Base-by-base conservation (phyloP, 345 rosid species). In the Psidium friedrichsthalianum region DNA sequence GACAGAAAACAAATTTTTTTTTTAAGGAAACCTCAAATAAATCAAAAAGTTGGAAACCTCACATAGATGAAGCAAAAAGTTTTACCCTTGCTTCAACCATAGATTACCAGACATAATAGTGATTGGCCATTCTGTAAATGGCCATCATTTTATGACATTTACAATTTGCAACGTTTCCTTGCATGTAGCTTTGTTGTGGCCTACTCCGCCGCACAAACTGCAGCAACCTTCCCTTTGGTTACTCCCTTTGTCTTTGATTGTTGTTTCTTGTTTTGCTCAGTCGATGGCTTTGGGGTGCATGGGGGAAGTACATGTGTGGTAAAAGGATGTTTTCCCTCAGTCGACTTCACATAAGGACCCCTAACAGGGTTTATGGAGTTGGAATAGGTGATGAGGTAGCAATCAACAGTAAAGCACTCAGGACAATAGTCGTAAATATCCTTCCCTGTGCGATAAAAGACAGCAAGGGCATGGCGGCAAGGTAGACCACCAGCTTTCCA, bases 401-500 rank as follows among this genome's bases (percentile, higher is more conserved):
- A 87, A 76, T 94, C 94, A 59, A 88, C 95, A 0, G 94, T 89
- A 87, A 90, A 94, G 90, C 91, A 93, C 51, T 83, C 82, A 2
- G 98, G 93, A 88, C 97, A 95, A 85, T 93, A 94, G 84, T 95
- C 96, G 86, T 95, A 95, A 2, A 87, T 83, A 74, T 84, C 89
- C 82, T 90, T 88, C 7, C 89, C 89, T 36, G 91, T 90, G 89
- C 90, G 87, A 89, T 90, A 94, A 54, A 94, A 89, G 74, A 95
- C 98, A 32, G 98, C 98, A 82, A 96, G 90, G 16, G 94, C 98
- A 85, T 96, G 99, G 89, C 91, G 85, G 86, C 98, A 96, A 85
- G 99, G 98, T 24, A 95, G 88, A 36, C 98, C 96, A 0, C 91
- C 93, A 78, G 91, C 84, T 86, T 92, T 91, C 99, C 98, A 96